Base-by-base conservation (phyloP, 495 filamentous ascomycete genomes). In the Aspergillus nidulans region DNA sequence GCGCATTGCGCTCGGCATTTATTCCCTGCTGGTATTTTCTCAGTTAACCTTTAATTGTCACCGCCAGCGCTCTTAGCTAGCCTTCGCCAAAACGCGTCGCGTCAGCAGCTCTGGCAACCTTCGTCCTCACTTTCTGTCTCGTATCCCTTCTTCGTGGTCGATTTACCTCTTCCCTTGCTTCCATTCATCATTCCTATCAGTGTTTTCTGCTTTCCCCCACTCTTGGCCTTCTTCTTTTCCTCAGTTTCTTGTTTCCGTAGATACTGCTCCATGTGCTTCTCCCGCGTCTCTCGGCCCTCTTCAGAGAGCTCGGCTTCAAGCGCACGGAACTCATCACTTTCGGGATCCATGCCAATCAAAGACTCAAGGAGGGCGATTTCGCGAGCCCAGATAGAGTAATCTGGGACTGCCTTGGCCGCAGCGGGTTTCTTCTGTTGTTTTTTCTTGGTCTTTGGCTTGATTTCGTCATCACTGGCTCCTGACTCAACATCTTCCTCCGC, bases 331-430 rank as follows among this genome's bases (percentile, higher is more conserved):
- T 87, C 82, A 24, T 80, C 76, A 23, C 81, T 77, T 10, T 91
- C 85, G 3, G 77, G 69, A 67, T 94, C 84, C 79, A 87, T 87
- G 16, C 86, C 95, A 53, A 97, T 89, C 44, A 98, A 68, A 13
- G 84, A 84, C 69, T 98, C 94, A 5, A 98, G 78, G 46, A 97
- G 69, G 67, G 95, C 95, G 60, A 94, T 91, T 70, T 95, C 90
- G 43, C 83, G 77, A 3, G 89, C 89, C 90, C 90, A 94, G 8
- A 91, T 77, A 25, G 79, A 75, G 56, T 83, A 87, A 60, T 95
- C 90, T 39, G 89, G 82, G 28, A 85, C 72, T 28, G 68, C 68
- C 30, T 65, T 61, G 0, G 66, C 58, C 2, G 58, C 38, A 4
- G 58, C 60, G n/a, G 66, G 60, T 34, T 61, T 59, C 55, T 65